Conservation (phyloP, 257 asterid genomes). For the Cruciata laevipes region DNA sequence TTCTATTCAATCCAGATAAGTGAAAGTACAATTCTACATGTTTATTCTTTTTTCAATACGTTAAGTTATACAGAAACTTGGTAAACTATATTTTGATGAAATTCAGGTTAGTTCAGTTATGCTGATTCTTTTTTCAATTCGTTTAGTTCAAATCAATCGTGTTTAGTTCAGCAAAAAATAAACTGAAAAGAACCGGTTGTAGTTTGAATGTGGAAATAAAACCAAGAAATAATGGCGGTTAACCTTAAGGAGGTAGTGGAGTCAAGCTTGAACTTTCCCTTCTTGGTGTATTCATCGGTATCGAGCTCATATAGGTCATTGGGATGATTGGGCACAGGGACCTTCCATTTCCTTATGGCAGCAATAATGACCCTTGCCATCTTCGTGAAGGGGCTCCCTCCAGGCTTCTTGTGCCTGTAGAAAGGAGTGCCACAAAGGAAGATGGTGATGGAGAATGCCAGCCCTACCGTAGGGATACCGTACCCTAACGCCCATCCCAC, state of each 20-base stretch:
- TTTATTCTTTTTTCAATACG: no score
- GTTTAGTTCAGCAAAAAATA: no score
- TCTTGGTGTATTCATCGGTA: constrained; percentile 34
- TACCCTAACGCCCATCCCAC: constrained; percentile 84
- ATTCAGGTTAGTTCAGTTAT: no score
- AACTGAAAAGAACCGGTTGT: no score
- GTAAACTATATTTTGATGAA: no score
- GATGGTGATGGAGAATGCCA: constrained; percentile 45
- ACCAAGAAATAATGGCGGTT: no score
- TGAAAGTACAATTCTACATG: no score
- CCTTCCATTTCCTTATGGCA: constrained; percentile 50
- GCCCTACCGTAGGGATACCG: constrained; percentile 71
- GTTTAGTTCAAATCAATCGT: no score
- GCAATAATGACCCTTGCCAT: constrained; percentile 73
- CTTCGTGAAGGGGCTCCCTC: constrained; percentile 85
- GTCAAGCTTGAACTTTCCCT: constrained; percentile 51
- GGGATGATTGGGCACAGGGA: constrained; percentile 43
- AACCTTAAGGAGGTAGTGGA: constrained; percentile 63
- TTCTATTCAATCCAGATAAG: no score
- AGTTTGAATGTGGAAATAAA: no score
- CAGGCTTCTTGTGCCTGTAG: constrained; percentile 68
- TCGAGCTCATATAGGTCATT: constrained; percentile 61
- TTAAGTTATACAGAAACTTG: no score
- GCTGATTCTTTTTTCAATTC: no score
- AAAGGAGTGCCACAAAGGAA: constrained; percentile 64